Evolutionary conservation across 345 rosid genomes (phyloP), one percentile per base, ranked within the genome.

Genomic region (Carallia pectinifolia): DNA sequence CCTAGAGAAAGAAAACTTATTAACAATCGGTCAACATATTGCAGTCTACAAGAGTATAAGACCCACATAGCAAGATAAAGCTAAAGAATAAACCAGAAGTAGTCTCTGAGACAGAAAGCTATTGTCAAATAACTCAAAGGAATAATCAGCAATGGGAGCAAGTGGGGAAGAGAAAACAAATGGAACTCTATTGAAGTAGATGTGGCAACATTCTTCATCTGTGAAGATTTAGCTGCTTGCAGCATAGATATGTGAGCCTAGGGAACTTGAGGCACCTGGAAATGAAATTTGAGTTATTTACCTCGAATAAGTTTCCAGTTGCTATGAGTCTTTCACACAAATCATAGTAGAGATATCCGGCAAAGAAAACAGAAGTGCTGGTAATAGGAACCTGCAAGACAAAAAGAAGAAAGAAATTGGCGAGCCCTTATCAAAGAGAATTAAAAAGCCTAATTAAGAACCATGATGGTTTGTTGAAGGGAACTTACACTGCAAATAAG

Each of bases 311-410:
- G 38, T 68, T 84, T 58, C 97, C 99, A 67, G 58, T 76, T 58
- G 82, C 80, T 71, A 86, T 68, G 58, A 85, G 85, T 71, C 83
- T 86, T 83, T 88, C 92, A 76, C 86, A 78, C 69, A 95, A 85
- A 86, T 92, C 97, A 77, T 90, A 86, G 76, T 79, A 86, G 65
- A 95, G 96, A 83, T 78, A 79, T 69, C 93, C 97, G 68, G 89
- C 97, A 69, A 80, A 71, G 71, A 87, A 89, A 77, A 81, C 67
- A 70, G 92, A 85, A 71, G 53, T 67, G 50, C 79, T 80, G 69
- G 84, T 74, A 40, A 56, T 73, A 65, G 96, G 84, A 74, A 67
- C 89, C 97, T 93, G 75, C 58, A 71, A 63, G 60, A 37, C 79
- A 48, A 72, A 48, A 72, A 70, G 58, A 63, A 80, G 58, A 66